These are phyloP conservation scores for Zangia roseola DNA, from an alignment of 768 basidiomycete species.

Conservation along the genomic window DNA sequence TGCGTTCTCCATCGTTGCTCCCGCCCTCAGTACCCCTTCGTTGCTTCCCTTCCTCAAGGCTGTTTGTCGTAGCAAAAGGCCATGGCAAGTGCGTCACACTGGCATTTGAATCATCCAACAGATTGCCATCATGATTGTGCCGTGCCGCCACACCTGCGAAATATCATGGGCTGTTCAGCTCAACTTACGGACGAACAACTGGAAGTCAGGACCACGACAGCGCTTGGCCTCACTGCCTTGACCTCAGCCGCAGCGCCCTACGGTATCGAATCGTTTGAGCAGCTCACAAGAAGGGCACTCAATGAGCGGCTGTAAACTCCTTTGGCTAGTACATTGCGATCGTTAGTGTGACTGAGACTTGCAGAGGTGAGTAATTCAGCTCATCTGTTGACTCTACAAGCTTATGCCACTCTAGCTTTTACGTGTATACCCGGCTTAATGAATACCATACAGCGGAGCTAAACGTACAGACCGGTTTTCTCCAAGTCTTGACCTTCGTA, in stretches of 20 bases:
- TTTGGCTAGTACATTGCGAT: constrained; percentile 97
- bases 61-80: constrained; percentile 97
- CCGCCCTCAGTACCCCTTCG: constrained; percentile 96
- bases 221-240: constrained; percentile 79
- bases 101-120: constrained; percentile 99
- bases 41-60: constrained; percentile 98
- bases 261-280: constrained; percentile 99
- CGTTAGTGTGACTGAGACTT: constrained; percentile 92
- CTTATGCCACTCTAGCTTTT: constrained; percentile 56
- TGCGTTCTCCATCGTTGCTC: constrained; percentile 98
- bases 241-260: constrained; percentile 98
- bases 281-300: no score
- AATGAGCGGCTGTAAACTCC: constrained; percentile 87
- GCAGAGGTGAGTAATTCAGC: constrained; percentile 52
- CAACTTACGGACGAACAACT: constrained; percentile 77
- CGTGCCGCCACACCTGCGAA: constrained; percentile 93
- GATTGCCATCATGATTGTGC: constrained; percentile 99
- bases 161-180: constrained; percentile 94
- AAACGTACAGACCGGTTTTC: constrained; percentile 97
- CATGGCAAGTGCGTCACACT: constrained; percentile 99
- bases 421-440: constrained; percentile 97
- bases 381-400: no score
- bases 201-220: constrained; percentile 80
- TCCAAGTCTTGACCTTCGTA: constrained; percentile 97
- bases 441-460: constrained; percentile 98